Percentiles rank a stretch among this genome's conserved stretches.
Conservation (phyloP, 768 basidiomycete genomes). For the Lactarius tabidus region DNA sequence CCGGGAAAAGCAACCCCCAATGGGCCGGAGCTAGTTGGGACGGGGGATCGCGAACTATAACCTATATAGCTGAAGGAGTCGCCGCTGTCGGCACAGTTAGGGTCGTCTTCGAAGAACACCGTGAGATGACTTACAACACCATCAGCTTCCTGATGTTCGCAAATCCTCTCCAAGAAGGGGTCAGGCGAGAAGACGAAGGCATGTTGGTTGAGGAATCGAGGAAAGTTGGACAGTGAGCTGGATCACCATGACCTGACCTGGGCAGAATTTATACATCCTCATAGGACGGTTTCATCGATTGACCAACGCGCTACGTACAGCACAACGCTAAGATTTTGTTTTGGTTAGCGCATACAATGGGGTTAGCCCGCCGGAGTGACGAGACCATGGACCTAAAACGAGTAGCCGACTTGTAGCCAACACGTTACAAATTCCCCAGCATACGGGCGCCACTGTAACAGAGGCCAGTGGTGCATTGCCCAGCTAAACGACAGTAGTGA, state of each 20-base stretch:
- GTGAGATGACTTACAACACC: conserved; percentile 19
- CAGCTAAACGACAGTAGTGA: not conserved
- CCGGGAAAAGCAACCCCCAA: conserved; percentile 23
- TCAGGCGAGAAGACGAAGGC: conserved; percentile 17
- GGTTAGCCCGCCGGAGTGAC: not conserved
- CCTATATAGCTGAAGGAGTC: conserved; percentile 23
- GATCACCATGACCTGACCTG: not conserved
- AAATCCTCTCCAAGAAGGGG: conserved; percentile 23
- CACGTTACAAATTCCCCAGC: not conserved
- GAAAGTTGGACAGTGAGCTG: not conserved
- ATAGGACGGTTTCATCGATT: not conserved
- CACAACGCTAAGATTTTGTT: not conserved
- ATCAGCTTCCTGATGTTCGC: conserved; percentile 15
- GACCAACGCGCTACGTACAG: not conserved
- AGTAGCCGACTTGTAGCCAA: not conserved
- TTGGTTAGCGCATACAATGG: too few relatives aligned
- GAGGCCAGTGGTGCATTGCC: not conserved
- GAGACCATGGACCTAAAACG: not conserved
- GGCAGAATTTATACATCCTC: conserved; percentile 1
- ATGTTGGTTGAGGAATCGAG: conserved; percentile 8
- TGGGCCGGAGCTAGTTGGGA: conserved; percentile 18
- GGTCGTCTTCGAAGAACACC: not conserved
- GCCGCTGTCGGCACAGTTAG: conserved; percentile 11
- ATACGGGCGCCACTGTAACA: not conserved
- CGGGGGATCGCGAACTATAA: conserved; percentile 19